Evolutionary conservation across 2,329 filamentous ascomycete genomes (phyloP).

Genomic region (Raffaelea arxii): DNA sequence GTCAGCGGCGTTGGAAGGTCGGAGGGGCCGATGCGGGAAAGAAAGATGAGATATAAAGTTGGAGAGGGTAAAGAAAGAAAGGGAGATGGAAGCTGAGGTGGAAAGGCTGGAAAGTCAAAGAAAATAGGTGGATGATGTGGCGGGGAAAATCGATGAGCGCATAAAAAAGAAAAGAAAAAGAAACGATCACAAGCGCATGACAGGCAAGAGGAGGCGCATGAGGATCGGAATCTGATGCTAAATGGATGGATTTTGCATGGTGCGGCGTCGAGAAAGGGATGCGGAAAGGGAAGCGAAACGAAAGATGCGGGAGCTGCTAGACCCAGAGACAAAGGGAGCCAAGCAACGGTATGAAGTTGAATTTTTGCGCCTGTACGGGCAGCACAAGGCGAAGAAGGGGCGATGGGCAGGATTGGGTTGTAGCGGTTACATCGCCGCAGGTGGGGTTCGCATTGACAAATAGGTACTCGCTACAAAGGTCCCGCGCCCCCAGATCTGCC

Average conservation of each 20-base stretch:
- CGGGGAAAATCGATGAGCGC: conserved; percentile 25
- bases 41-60: too few species aligned
- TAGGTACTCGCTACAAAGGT: too few species aligned
- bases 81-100: conserved; percentile 17
- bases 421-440: too few species aligned
- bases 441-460: too few species aligned
- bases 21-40: not conserved
- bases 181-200: conserved; percentile 33
- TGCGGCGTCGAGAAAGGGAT: conserved; percentile 19
- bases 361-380: too few species aligned
- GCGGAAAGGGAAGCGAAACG: not conserved
- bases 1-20: conserved; percentile 6
- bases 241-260: conserved; percentile 34
- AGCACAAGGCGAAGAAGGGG: too few species aligned
- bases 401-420: too few species aligned
- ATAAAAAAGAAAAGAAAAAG: conserved; percentile 32
- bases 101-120: conserved; percentile 2
- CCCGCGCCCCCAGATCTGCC: too few species aligned
- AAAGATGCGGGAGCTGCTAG: too few species aligned
- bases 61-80: conserved; percentile 10
- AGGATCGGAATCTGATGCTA: conserved; percentile 31
- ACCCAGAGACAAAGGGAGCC: too few species aligned
- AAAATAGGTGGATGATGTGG: not conserved
- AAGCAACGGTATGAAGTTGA: too few species aligned
- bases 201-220: conserved; percentile 25